Evolutionary conservation across 2,329 filamentous ascomycete species (phyloP).

Genomic region (Verticillium nonalfalfae): DNA sequence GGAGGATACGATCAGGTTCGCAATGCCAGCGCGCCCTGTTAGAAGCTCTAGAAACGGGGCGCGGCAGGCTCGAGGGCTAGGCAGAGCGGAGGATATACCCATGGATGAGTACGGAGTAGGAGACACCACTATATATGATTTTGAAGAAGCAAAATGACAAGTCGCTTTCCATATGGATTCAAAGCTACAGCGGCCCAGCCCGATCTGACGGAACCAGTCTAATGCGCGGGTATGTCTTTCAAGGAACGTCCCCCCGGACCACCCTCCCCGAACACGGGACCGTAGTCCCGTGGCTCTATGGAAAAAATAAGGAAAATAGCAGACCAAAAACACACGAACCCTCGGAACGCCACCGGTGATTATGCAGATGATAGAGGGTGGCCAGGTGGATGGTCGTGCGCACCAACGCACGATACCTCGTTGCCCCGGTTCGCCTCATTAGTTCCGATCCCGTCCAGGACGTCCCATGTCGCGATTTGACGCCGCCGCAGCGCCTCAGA

Average conservation of each 20-base stretch:
- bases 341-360: constrained; percentile 9
- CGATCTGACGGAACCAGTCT: background rate
- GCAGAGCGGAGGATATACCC: background rate
- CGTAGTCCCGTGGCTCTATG: constrained; percentile 3
- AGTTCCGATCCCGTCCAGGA: background rate
- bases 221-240: background rate
- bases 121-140: background rate
- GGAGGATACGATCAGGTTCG: too few species aligned
- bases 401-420: too few species aligned
- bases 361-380: background rate
- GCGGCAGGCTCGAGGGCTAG: too few species aligned
- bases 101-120: background rate
- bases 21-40: too few species aligned
- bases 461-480: background rate
- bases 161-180: background rate
- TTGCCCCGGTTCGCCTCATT: background rate
- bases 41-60: too few species aligned
- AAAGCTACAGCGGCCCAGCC: background rate
- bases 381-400: background rate
- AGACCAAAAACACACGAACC: background rate
- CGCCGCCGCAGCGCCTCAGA: background rate
- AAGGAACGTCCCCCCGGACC: background rate
- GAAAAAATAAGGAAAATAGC: background rate
- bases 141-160: background rate
- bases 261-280: background rate